Base-by-base conservation (phyloP, 768 basidiomycete genomes). In the Porphyrellus cyaneotinctus region DNA sequence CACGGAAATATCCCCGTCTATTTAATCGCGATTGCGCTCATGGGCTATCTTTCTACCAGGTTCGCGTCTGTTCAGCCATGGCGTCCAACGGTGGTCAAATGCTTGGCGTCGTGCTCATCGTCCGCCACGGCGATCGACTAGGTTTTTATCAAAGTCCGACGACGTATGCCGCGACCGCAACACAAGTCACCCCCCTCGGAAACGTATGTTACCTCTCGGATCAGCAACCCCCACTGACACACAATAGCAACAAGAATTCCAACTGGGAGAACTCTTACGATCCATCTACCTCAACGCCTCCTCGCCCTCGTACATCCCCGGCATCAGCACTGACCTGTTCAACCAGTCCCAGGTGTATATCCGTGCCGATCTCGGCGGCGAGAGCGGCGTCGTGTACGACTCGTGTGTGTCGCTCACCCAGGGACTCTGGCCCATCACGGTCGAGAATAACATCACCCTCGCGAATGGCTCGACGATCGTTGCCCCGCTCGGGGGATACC, bases 291-390 rank as follows among this genome's bases (percentile, higher is more conserved):
- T 86, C 46, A 74, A 81, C 52, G 39, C 70, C 1, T 75, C 78
- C 4, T 85, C 84, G 5, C 57, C 81, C 0, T 78, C 74, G 10
- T 77, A 75, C 57, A 82, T 88, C 47, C 57, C 71, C 11, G 77
- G 75, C 0, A 68, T 71, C 22, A 63, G 61, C 51, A 60, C 62
- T 3, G 61, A 57, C 26, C 60, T 74, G 38, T 71, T 74, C 61
- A 53, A 74, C 38, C 66, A 69, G 43, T 64, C 61, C 47, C 73
- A 78, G 60, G 70, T 79, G 53, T 62, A 64, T 31, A 75, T 83
- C 46, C 78, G 77, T 17, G 87, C 88, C 1, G 87, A 89, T 65
- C 80, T 78, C 24, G 84, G 84, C 7, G 85, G 81, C 17, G 87
- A 90, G 68, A 79, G 77, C 17, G 79, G 75, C 32, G 83, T 85